A percentile compares a stretch with the other conserved stretches of the same genome.
Conservation (phyloP, 2,329 filamentous ascomycete species). For the Bipolaris bicolor region DNA sequence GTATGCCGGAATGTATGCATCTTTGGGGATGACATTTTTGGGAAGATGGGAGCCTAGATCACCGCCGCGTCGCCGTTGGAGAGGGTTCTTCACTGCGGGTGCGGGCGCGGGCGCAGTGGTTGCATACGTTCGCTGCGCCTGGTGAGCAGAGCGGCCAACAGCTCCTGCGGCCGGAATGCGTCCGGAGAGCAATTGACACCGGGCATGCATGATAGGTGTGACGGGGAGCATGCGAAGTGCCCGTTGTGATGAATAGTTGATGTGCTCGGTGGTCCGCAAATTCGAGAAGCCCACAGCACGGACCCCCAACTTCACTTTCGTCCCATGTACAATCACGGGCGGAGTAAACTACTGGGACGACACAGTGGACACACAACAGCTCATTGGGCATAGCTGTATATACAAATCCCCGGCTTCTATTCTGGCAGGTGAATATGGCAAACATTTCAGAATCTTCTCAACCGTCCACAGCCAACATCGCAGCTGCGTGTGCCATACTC, state of each 20-base stretch:
- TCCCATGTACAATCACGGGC: constrained; percentile 6
- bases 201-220: constrained; percentile 34
- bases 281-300: constrained; percentile 12
- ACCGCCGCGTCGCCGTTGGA: constrained; percentile 38
- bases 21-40: constrained; percentile 41
- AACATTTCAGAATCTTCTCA: constrained; percentile 44
- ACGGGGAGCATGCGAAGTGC: constrained; percentile 19
- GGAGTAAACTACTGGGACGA: not conserved
- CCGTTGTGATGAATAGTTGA: constrained; percentile 21
- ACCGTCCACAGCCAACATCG: constrained; percentile 63
- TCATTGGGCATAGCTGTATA: not conserved
- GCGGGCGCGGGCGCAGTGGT: constrained; percentile 23
- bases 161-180: constrained; percentile 21
- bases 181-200: constrained; percentile 39
- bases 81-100: constrained; percentile 32
- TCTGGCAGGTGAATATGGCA: not conserved
- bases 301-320: constrained; percentile 7
- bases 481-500: constrained; percentile 75
- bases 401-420: not conserved
- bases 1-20: constrained; percentile 59
- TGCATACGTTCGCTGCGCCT: constrained; percentile 37
- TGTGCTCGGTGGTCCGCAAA: constrained; percentile 36
- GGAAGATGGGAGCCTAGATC: constrained; percentile 46
- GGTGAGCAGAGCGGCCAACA: constrained; percentile 19
- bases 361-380: not conserved